A percentile compares a stretch with the other conserved stretches of the same genome.
phyloP scores from a whole-genome alignment of 805 yeast species.

The Saturnispora gosingensis region DNA sequence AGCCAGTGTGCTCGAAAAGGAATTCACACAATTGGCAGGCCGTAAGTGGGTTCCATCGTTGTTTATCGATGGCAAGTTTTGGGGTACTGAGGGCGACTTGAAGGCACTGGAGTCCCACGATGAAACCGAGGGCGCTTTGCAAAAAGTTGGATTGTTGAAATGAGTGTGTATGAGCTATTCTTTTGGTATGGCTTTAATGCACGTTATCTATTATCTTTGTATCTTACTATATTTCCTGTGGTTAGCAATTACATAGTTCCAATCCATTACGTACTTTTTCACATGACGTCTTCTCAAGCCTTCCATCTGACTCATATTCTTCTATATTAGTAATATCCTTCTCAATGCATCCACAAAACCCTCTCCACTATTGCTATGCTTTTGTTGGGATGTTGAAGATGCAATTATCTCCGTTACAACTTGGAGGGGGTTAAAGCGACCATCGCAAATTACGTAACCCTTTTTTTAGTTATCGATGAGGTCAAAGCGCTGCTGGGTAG shows the following conservation, averaged over 20 bases:
- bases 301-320: not conserved
- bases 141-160: conserved; percentile 24
- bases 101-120: conserved; percentile 30
- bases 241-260: not conserved
- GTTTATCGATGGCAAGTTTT: conserved; percentile 47
- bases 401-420: no score
- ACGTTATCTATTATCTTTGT: no score
- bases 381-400: not conserved
- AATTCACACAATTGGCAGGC: conserved; percentile 48
- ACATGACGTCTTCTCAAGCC: no score
- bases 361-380: not conserved
- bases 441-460: not conserved
- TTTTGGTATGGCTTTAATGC: not conserved
- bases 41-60: conserved; percentile 65
- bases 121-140: conserved; percentile 28
- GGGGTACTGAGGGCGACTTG: conserved; percentile 49
- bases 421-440: not conserved
- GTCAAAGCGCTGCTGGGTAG: not conserved
- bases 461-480: not conserved
- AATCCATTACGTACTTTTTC: no score
- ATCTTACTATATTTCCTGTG: no score
- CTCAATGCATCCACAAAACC: not conserved
- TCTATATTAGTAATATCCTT: not conserved
- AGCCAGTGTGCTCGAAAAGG: conserved; percentile 44
- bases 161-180: not conserved